These are phyloP conservation scores for Ulmus americana DNA, from an alignment of 331 rosid species.

Conservation along the genomic window DNA sequence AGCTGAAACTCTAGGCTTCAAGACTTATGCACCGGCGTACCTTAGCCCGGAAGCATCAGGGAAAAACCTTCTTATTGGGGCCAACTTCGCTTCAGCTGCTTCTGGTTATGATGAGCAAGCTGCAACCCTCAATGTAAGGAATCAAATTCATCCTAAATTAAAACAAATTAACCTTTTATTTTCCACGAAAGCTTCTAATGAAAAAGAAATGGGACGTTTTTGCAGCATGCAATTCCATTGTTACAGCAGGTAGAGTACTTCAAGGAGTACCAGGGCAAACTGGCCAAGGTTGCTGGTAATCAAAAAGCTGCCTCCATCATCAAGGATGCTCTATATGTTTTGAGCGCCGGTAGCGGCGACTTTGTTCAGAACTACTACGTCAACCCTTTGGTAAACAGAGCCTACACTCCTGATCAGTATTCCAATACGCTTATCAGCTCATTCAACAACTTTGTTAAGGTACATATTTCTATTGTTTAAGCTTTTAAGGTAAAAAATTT, in stretches of 20 bases:
- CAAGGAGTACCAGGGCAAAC: constrained; percentile 77
- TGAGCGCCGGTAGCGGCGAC: constrained; percentile 85
- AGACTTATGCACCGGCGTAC: constrained; percentile 61
- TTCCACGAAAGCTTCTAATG: not conserved
- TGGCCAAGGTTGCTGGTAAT: constrained; percentile 69
- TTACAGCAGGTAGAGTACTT: constrained; percentile 59
- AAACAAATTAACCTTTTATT: not conserved
- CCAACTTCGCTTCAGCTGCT: constrained; percentile 94
- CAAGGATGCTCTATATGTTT: constrained; percentile 58
- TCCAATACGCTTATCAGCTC: constrained; percentile 40
- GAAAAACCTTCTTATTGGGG: constrained; percentile 81
- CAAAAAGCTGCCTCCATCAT: constrained; percentile 62
- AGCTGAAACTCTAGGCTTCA: constrained; percentile 88
- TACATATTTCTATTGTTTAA: constrained; percentile 4
- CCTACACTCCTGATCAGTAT: constrained; percentile 67
- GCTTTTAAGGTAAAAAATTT: not conserved
- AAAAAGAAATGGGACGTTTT: not conserved
- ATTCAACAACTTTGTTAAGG: constrained; percentile 62
- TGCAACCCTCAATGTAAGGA: constrained; percentile 49
- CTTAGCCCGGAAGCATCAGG: constrained; percentile 95
- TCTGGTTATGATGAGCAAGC: constrained; percentile 89
- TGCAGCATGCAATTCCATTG: constrained; percentile 83
- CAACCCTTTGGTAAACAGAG: constrained; percentile 60
- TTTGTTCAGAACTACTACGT: constrained; percentile 81
- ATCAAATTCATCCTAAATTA: not conserved